Base-by-base conservation (phyloP, 495 filamentous ascomycete species). In the Chaetomium fimeti region DNA sequence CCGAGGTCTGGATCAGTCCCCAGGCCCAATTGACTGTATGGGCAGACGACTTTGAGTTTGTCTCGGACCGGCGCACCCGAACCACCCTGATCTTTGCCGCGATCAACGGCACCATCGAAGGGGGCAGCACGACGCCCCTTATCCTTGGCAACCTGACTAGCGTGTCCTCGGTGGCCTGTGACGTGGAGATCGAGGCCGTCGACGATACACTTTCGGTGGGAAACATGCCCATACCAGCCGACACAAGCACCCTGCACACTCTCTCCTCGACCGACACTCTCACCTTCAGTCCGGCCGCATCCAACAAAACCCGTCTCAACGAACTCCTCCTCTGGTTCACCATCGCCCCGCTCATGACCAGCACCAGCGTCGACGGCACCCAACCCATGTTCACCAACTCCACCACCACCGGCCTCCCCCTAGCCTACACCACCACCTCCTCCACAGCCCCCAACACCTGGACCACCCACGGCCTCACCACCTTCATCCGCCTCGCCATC, bases 281-380 rank as follows among this genome's bases (percentile, higher is more conserved):
- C 11, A 42, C 63, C 16, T 13, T 61, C 60, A 65, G 45, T 61
- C 7, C 58, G 11, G 49, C 62, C 15, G 54, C 62, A 28, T 15
- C 58, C 29, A 43, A 7, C 2, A n/a, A 60, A 15, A 67, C 70
- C 5, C 45, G 42, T 12, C 63, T 71, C 60, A 75, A 75, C 59
- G 72, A 75, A 40, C 60, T 73, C 36, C 66, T 73, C 38, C 68
- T 73, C 38, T 75, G 73, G 73, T 69, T 75, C 52, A 63, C 73
- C 60, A 61, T 68, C 40, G 62, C 73, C 22, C 71, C 73, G 6
- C 48, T 72, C 25, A 45, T 75, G 12, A 43, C 64, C 27, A 62
- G 65, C 15, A 18, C 54, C 63, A 66, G 65, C 47, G 64, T 73
- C 7, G 69, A 70, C 43, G 72, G 71, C 24, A 64, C 61, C 4